phyloP scores from a whole-genome alignment of 2,329 filamentous ascomycete species.

The Pseudodiploospora longispora region DNA sequence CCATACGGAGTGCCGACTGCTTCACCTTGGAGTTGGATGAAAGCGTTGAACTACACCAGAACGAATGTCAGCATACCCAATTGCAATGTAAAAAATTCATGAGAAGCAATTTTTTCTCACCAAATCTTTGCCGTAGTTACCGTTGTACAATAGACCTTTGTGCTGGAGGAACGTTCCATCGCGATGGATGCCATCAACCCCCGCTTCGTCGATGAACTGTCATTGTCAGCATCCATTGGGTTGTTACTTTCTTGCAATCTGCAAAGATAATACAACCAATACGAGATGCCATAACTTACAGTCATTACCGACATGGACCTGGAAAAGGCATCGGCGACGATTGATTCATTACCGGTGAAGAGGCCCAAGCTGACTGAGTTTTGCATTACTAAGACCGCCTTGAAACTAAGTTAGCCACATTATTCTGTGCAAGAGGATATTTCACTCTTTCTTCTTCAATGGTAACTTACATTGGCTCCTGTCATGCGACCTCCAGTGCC shows the following conservation, averaged over 20 bases:
- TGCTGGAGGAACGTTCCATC: conserved; percentile 17
- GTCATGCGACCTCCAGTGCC: conserved; percentile 14
- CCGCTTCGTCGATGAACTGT: conserved; percentile 11
- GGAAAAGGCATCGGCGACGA: conserved; percentile 11
- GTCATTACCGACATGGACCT: conserved; percentile 13
- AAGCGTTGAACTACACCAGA: conserved; percentile 13
- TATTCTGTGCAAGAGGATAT: too few species aligned
- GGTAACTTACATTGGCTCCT: conserved; percentile 12
- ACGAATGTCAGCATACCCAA: background rate
- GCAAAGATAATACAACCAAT: background rate
- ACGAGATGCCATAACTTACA: conserved; percentile 3
- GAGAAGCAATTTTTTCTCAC: conserved; percentile 1
- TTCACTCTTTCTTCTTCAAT: too few species aligned
- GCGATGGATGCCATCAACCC: conserved; percentile 15
- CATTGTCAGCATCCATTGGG: too few species aligned
- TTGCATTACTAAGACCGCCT: conserved; percentile 16
- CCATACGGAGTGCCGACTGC: conserved; percentile 16
- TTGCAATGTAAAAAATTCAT: background rate
- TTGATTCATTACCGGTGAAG: conserved; percentile 13
- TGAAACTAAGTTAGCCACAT: background rate
- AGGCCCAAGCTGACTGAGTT: conserved; percentile 15
- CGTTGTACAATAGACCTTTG: conserved; percentile 15
- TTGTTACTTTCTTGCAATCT: too few species aligned
- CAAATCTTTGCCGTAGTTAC: conserved; percentile 17
- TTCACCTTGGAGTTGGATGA: conserved; percentile 14